Percentiles rank a stretch among this genome's conserved stretches.
These are phyloP conservation scores for Teratosphaeriaceae sp. DNA, from an alignment of 2,329 filamentous ascomycete species.

Conservation along the genomic window DNA sequence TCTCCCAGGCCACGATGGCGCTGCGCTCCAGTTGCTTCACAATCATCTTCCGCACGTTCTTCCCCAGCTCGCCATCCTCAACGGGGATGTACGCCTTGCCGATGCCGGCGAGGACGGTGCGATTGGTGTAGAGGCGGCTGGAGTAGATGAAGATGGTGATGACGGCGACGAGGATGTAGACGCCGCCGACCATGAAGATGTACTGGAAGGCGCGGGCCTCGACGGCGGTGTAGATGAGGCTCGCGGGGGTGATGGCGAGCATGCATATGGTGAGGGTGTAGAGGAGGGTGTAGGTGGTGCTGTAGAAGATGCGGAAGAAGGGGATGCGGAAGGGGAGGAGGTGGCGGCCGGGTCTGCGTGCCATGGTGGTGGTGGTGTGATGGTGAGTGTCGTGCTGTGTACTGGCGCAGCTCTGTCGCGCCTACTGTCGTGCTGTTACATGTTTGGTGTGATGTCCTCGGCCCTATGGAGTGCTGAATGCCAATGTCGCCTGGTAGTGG, in stretches of 20 bases:
- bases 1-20: conserved; percentile 73
- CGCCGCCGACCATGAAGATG: conserved; percentile 71
- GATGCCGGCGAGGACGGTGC: conserved; percentile 70
- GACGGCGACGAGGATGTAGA: conserved; percentile 66
- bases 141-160: conserved; percentile 72
- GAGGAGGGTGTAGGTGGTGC: conserved; percentile 65
- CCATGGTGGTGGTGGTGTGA: conserved; percentile 7
- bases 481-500: no score
- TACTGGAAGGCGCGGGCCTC: conserved; percentile 63
- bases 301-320: conserved; percentile 57
- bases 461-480: no score
- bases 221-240: conserved; percentile 70
- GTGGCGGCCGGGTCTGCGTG: conserved; percentile 8
- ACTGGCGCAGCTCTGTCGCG: conserved; percentile 9
- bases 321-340: conserved; percentile 41
- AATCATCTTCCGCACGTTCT: conserved; percentile 69
- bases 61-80: conserved; percentile 74
- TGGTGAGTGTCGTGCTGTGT: conserved; percentile 7
- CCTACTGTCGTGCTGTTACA: background rate
- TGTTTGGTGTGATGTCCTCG: background rate
- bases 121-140: conserved; percentile 78
- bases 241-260: conserved; percentile 71
- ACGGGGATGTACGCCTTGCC: conserved; percentile 82
- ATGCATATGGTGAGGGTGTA: conserved; percentile 66
- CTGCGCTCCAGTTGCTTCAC: conserved; percentile 65